These are phyloP conservation scores for Pichia sp. DNA, from an alignment of 1,139 yeast genomes.

Conservation along the genomic window DNA sequence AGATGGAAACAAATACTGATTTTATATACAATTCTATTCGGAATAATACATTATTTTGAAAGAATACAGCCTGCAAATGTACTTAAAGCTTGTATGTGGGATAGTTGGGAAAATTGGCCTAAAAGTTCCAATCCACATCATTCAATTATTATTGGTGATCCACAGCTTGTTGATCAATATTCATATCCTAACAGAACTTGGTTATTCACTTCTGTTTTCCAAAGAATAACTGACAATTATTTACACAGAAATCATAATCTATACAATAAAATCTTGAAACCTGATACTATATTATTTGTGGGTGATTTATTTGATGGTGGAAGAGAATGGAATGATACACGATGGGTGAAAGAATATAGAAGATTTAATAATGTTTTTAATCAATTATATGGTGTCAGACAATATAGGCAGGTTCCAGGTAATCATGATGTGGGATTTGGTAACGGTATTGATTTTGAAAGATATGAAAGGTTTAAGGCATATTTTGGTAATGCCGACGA, in stretches of 20 bases:
- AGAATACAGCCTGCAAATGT: constrained; percentile 45
- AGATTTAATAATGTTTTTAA: constrained; percentile 65
- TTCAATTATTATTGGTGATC: constrained; percentile 64
- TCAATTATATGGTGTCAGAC: constrained; percentile 36
- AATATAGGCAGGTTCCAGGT: constrained; percentile 63
- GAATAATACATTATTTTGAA: constrained; percentile 53
- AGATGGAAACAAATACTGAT: constrained; percentile 22
- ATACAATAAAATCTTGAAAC: constrained; percentile 54
- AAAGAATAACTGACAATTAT: constrained; percentile 60
- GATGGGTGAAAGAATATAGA: constrained; percentile 66
- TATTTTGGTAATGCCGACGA: constrained; percentile 68
- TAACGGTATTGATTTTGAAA: constrained; percentile 46
- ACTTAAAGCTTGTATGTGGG: constrained; percentile 55
- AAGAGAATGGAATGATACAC: constrained; percentile 67
- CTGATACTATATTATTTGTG: constrained; percentile 69
- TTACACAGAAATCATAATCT: constrained; percentile 69
- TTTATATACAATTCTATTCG: constrained; percentile 39
- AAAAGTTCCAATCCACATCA: constrained; percentile 41
- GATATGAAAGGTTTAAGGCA: constrained; percentile 56
- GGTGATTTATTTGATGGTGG: constrained; percentile 97
- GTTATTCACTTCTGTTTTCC: constrained; percentile 40
- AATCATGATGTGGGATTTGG: constrained; percentile 97
- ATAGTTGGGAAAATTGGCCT: constrained; percentile 53
- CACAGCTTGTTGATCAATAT: constrained; percentile 51
- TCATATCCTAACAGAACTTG: constrained; percentile 57